phyloP scores from a whole-genome alignment of 441 rosid species.

The Erodium trifolium region DNA sequence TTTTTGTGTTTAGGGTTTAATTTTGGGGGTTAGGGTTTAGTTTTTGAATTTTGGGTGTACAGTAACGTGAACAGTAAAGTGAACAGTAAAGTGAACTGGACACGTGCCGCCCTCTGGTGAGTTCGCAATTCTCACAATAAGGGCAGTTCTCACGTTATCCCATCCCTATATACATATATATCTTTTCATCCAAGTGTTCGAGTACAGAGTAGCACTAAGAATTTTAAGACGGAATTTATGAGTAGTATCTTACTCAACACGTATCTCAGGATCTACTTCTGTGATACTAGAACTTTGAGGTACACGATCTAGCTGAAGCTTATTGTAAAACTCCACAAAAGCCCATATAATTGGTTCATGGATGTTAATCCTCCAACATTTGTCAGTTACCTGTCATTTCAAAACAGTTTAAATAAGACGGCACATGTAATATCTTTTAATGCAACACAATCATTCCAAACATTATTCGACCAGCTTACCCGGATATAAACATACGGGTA shows the following conservation, averaged over 20 bases:
- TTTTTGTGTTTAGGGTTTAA: too few relatives aligned
- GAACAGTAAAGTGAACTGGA: too few relatives aligned
- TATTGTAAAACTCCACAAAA: constrained; percentile 61
- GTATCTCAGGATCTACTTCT: constrained; percentile 98
- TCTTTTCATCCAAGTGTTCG: not conserved
- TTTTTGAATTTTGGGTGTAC: too few relatives aligned
- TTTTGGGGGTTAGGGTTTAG: too few relatives aligned
- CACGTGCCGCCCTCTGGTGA: too few relatives aligned
- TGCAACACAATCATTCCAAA: too few relatives aligned
- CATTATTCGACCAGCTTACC: constrained; percentile 36
- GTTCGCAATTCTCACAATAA: too few relatives aligned
- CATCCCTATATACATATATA: too few relatives aligned
- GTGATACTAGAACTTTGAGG: constrained; percentile 67
- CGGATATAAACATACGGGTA: constrained; percentile 84
- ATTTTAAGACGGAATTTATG: constrained; percentile 10
- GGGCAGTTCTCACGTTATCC: too few relatives aligned
- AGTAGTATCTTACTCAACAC: constrained; percentile 55
- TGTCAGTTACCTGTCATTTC: constrained; percentile 66
- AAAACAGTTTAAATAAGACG: constrained; percentile 11
- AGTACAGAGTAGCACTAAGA: not conserved
- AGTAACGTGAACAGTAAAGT: too few relatives aligned
- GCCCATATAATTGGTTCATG: constrained; percentile 99
- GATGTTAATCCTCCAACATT: constrained; percentile 81
- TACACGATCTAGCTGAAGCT: constrained; percentile 74
- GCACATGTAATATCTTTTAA: constrained; percentile 14